Evolutionary conservation across 2,329 filamentous ascomycete genomes (phyloP).

Genomic region (Aspergillus hortae): DNA sequence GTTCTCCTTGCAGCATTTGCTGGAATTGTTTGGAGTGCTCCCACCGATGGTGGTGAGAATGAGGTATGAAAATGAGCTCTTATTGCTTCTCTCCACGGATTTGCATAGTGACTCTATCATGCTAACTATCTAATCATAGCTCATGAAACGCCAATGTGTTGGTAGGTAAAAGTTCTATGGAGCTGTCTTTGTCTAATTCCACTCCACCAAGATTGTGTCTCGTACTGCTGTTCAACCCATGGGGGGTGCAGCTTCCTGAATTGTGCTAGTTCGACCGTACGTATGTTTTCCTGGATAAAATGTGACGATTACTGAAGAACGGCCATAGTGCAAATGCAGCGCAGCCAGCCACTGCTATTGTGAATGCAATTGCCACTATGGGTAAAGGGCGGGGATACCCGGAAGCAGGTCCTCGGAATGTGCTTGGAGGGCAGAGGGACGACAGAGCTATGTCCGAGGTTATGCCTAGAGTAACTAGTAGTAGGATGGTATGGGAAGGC

Average conservation of each 20-base stretch:
- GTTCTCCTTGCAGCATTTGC: background rate
- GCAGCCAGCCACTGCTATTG: background rate
- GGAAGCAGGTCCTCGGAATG: background rate
- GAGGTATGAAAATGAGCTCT: background rate
- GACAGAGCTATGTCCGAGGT: background rate
- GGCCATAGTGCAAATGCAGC: background rate
- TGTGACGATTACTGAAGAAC: background rate
- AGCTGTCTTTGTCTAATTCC: background rate
- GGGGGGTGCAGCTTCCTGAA: background rate
- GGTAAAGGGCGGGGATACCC: background rate
- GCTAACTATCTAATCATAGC: background rate
- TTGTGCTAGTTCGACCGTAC: background rate
- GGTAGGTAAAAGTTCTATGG: background rate
- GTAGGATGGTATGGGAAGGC: background rate
- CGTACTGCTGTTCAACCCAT: background rate
- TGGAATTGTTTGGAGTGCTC: background rate
- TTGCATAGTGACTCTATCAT: background rate
- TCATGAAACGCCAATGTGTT: background rate
- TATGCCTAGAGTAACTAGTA: background rate
- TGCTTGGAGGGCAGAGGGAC: background rate
- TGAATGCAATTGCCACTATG: background rate
- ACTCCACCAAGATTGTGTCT: background rate
- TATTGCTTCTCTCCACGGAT: background rate
- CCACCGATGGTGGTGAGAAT: background rate
- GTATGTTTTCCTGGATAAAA: background rate